These are phyloP conservation scores for Colletotrichum theobromicola DNA, from an alignment of 2,329 filamentous ascomycete genomes.

Conservation along the genomic window DNA sequence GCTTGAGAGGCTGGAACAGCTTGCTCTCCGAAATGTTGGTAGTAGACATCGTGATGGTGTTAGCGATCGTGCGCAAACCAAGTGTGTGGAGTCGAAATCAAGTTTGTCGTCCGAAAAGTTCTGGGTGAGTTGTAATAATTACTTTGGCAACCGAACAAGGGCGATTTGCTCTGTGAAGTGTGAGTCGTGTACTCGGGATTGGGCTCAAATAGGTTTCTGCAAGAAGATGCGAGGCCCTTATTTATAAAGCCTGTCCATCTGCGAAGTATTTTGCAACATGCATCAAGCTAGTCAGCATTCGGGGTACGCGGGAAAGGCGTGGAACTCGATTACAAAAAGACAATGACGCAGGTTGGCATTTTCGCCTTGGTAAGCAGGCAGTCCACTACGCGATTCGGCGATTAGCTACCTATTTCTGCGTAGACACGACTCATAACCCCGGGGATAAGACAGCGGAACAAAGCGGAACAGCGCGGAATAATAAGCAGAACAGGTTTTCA, in stretches of 20 bases:
- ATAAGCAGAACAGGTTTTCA: not conserved
- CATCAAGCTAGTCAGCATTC: not conserved
- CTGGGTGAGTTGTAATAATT: not conserved
- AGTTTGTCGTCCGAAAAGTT: not conserved
- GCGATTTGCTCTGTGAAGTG: not conserved
- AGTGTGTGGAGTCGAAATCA: not conserved
- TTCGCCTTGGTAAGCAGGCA: not conserved
- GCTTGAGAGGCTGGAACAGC: constrained; percentile 8
- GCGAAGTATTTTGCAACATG: not conserved
- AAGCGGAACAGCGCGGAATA: not conserved
- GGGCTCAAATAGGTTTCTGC: not conserved
- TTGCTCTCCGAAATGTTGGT: not conserved
- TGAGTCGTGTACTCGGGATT: not conserved
- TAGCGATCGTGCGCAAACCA: not conserved
- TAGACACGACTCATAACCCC: not conserved
- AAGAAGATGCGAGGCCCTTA: not conserved
- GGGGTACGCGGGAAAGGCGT: not conserved
- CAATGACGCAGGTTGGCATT: not conserved
- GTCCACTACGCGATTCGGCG: not conserved
- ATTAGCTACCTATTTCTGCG: not conserved
- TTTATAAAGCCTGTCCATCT: not conserved
- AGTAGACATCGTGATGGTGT: not conserved
- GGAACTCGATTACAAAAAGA: not conserved
- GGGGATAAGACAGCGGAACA: not conserved
- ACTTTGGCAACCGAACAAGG: not conserved